Evolutionary conservation across 2,329 filamentous ascomycete species (phyloP), one percentile per base, ranked within the genome.

Genomic region (Trichoderma brevicompactum): DNA sequence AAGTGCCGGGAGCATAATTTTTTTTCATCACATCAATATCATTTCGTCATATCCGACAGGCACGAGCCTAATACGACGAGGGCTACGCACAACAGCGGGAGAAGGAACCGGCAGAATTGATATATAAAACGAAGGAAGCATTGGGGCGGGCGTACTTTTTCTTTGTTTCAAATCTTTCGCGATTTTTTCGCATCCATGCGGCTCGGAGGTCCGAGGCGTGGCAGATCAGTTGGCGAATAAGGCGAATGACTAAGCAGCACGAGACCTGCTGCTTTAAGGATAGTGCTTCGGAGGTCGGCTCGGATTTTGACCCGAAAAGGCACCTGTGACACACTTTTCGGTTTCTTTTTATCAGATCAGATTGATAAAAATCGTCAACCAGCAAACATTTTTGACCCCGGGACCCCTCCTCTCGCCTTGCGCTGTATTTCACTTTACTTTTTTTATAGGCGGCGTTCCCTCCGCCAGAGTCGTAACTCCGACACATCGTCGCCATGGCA

Each of bases 311-410:
- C 38, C 9, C 1, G 9, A 13, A 54, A 55, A n/a, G 54, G 46
- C 55, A 48, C 54, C 49, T n/a, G n/a, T 36, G 34, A 60, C 53
- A 65, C 44, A 60, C 5, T 40, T 41, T 71, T 69, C 67, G 49
- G 65, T 46, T 53, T 62, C 36, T 54, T 40, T 56, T 76, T 78
- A 78, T 78, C 76, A 75, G 76, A 77, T 78, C 70, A 74, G 76
- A 78, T 78, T 78, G 76, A 78, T 78, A 78, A 78, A 75, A 70
- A 56, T 56, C 52, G 34, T 36, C 40, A 32, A 63, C 60, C 38
- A 43, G 7, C 49, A 63, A 53, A 53, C 61, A 55, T 53, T 54
- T 70, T 70, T 70, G 68, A 67, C 69, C 70, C 68, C 67, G 70
- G 65, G 64, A 61, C 68, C 69, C 70, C 72, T 72, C 66, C 56